Evolutionary conservation across 1,284 basidiomycete genomes (phyloP), one percentile per base, ranked within the genome.

Genomic region (Tremellales sp.): DNA sequence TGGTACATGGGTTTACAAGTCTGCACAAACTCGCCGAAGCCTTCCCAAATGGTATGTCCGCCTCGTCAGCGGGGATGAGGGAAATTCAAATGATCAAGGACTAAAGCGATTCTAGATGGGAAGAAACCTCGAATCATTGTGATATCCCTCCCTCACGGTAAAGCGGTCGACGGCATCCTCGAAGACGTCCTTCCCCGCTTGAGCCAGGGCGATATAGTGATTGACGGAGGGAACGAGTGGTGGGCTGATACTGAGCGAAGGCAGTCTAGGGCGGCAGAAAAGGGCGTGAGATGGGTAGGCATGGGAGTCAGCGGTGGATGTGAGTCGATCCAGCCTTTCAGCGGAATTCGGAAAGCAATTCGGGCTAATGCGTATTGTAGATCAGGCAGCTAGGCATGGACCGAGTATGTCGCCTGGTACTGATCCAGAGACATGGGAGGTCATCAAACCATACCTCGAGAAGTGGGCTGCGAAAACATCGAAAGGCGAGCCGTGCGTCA

Each of bases 291-390:
- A 33, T 65, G 57, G 54, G 49, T 70, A 8, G 68, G 68, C 2
- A 60, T 60, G 48, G 68, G 68, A 21, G 68, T 70, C 19, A 62
- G 59, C 25, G 68, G 68, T 39, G 68, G 68, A 37, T 68, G 62
- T 65, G 44, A 55, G 64, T 62, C 7, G 13, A 25, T 5, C 21
- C 8, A 25, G 7, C 15, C 3, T 42, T 29, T 17, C 23, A 29
- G n/a, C 5, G 12, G 4, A 19, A 19, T 13, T 40, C 37, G 43
- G 27, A 40, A 37, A 19, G 11, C 17, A 8, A 45, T 15, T 24
- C 10, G 5, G 24, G 25, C 36, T 41, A 29, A 31, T 41, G 10
- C 22, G 15, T 25, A 26, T 23, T 17, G 12, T 35, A 64, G 61
- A 70, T 47, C 66, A 70, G 46, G 54, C 65, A 5, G 66, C 67